phyloP scores from a whole-genome alignment of 495 filamentous ascomycete species.

The Aspergillus saccharolyticus region DNA sequence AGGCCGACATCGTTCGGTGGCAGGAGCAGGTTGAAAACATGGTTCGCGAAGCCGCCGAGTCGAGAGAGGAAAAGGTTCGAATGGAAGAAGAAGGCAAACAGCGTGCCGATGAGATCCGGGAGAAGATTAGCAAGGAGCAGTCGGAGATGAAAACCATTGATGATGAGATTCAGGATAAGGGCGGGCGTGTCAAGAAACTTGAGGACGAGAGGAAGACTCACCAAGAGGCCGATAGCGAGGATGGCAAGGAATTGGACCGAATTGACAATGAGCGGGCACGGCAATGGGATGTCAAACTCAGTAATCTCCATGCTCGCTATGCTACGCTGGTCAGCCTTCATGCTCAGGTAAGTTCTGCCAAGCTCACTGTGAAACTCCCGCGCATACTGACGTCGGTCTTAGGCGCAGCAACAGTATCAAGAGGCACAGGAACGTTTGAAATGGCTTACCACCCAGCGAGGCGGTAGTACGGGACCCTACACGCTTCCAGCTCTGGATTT shows the following conservation, averaged over 20 bases:
- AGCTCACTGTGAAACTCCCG: not conserved
- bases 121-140: slow-evolving; percentile 49
- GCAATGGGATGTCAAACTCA: slow-evolving; percentile 48
- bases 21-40: slow-evolving; percentile 49
- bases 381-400: slow-evolving; percentile 4
- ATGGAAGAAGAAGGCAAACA: slow-evolving; percentile 40
- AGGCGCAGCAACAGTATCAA: slow-evolving; percentile 47
- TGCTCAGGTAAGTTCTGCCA: slow-evolving; percentile 29
- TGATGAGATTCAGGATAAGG: slow-evolving; percentile 58
- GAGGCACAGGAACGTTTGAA: slow-evolving; percentile 49
- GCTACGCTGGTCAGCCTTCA: slow-evolving; percentile 43
- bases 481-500: slow-evolving; percentile 41
- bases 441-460: slow-evolving; percentile 43
- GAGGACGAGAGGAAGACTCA: slow-evolving; percentile 52
- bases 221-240: slow-evolving; percentile 45
- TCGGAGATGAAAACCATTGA: slow-evolving; percentile 52
- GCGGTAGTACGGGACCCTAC: slow-evolving; percentile 41
- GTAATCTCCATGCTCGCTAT: slow-evolving; percentile 48
- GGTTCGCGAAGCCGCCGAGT: slow-evolving; percentile 40
- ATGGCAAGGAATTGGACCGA: slow-evolving; percentile 44
- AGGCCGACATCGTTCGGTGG: slow-evolving; percentile 57
- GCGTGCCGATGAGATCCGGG: slow-evolving; percentile 46
- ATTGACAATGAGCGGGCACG: slow-evolving; percentile 55
- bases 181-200: slow-evolving; percentile 56
- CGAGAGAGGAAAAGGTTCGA: slow-evolving; percentile 43